These are phyloP conservation scores for Pichia sp. DNA, from an alignment of 1,139 yeast genomes.

Conservation along the genomic window DNA sequence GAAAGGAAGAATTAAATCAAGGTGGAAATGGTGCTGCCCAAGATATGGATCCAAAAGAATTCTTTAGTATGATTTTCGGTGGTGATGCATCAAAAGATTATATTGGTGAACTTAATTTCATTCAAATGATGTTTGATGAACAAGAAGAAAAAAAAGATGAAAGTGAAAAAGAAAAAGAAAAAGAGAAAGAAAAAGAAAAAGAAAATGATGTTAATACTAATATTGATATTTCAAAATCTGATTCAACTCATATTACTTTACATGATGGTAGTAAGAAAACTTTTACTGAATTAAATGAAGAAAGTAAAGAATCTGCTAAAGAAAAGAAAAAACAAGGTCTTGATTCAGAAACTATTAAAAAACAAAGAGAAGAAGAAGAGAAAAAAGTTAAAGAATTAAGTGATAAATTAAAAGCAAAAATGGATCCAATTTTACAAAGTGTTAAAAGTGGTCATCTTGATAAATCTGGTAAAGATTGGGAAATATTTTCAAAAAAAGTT, in stretches of 20 bases:
- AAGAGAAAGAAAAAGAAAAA: background rate
- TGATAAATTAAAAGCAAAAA: conserved; percentile 39
- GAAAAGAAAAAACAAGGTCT: conserved; percentile 44
- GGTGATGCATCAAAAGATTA: conserved; percentile 86
- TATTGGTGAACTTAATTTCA: conserved; percentile 67
- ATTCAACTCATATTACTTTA: conserved; percentile 9
- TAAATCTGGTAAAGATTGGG: conserved; percentile 28
- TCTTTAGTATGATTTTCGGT: conserved; percentile 82
- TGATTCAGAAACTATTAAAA: conserved; percentile 46
- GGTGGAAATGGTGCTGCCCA: conserved; percentile 46
- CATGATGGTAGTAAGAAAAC: conserved; percentile 14
- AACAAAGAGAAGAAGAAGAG: conserved; percentile 48
- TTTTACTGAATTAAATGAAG: conserved; percentile 14
- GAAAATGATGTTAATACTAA: background rate
- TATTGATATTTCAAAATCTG: background rate
- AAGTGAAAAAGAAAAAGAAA: conserved; percentile 13
- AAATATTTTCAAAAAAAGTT: conserved; percentile 37
- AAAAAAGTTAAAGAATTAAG: conserved; percentile 51
- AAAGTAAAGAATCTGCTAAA: conserved; percentile 26
- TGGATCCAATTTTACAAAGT: conserved; percentile 36
- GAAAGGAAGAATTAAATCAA: conserved; percentile 55
- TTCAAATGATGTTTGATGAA: conserved; percentile 52
- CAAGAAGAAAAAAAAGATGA: conserved; percentile 20
- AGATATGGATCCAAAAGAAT: conserved; percentile 80
- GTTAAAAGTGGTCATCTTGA: conserved; percentile 29